Evolutionary conservation across 2,329 filamentous ascomycete species (phyloP).

Genomic region (Colletotrichum sp.): DNA sequence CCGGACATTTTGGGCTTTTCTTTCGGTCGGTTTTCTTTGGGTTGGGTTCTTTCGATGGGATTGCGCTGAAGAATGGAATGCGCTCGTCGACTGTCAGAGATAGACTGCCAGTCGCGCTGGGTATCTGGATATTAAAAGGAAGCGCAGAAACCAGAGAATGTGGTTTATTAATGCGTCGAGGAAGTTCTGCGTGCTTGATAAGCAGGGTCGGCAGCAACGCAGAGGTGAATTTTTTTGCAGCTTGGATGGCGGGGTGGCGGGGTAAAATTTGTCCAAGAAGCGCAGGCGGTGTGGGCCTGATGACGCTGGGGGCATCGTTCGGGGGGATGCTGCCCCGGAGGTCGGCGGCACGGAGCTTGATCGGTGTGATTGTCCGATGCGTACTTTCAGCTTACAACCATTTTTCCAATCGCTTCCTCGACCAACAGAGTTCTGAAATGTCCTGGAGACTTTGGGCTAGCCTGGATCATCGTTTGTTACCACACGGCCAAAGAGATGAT

Average conservation of each 20-base stretch:
- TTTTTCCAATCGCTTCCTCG: too few relatives aligned
- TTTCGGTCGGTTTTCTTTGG: neutral
- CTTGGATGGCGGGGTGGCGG: slow-evolving; percentile 20
- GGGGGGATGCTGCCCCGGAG: neutral
- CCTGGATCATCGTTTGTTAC: too few relatives aligned
- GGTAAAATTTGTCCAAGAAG: slow-evolving; percentile 2
- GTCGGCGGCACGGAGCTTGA: neutral
- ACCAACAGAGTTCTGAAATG: too few relatives aligned
- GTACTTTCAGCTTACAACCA: neutral
- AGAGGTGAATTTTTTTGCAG: slow-evolving; percentile 8
- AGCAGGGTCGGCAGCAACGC: neutral
- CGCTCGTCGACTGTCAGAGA: neutral
- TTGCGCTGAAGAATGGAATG: neutral
- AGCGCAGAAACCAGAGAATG: neutral
- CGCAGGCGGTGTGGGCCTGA: slow-evolving; percentile 11
- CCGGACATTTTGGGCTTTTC: slow-evolving; percentile 5
- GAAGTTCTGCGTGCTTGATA: slow-evolving; percentile 19
- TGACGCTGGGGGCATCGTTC: neutral
- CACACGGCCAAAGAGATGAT: too few relatives aligned
- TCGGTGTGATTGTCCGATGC: neutral
- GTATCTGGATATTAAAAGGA: slow-evolving; percentile 1
- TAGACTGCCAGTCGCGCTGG: neutral
- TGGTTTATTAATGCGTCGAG: slow-evolving; percentile 14
- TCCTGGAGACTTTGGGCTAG: too few relatives aligned
- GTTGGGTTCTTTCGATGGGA: neutral